Conservation (phyloP, 164 flowering plant genomes). For the Sedum album region DNA sequence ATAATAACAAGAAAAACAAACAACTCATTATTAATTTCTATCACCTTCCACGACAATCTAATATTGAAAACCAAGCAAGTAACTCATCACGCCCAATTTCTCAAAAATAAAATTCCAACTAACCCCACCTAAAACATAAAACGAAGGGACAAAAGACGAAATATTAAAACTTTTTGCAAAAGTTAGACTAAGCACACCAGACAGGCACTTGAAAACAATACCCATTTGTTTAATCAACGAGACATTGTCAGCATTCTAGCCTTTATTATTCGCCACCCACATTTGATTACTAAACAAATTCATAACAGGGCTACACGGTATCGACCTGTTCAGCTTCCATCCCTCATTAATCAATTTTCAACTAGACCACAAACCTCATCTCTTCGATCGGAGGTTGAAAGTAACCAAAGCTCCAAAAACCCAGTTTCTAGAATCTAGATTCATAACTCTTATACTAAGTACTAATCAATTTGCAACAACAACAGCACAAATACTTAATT, state of each 20-base stretch:
- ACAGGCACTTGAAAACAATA: not conserved
- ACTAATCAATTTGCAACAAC: not conserved
- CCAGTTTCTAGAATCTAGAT: not conserved
- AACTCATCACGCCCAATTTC: not conserved
- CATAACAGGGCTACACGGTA: not conserved
- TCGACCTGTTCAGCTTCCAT: not conserved
- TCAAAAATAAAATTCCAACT: not conserved
- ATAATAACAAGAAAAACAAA: not conserved
- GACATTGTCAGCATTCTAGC: not conserved
- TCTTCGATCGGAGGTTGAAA: not conserved
- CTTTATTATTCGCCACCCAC: not conserved
- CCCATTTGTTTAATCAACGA: not conserved
- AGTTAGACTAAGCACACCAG: not conserved
- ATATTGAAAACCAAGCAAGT: not conserved
- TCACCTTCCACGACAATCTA: not conserved
- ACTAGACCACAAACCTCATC: not conserved
- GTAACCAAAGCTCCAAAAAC: not conserved
- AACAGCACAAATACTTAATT: not conserved
- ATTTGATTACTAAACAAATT: too few species aligned
- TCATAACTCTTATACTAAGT: not conserved
- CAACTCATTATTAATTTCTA: too few species aligned
- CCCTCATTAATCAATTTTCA: not conserved
- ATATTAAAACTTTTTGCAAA: not conserved
- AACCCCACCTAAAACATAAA: not conserved
- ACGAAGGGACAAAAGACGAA: not conserved